Evolutionary conservation across 2,329 filamentous ascomycete genomes (phyloP).

Genomic region (Balansia obtecta): DNA sequence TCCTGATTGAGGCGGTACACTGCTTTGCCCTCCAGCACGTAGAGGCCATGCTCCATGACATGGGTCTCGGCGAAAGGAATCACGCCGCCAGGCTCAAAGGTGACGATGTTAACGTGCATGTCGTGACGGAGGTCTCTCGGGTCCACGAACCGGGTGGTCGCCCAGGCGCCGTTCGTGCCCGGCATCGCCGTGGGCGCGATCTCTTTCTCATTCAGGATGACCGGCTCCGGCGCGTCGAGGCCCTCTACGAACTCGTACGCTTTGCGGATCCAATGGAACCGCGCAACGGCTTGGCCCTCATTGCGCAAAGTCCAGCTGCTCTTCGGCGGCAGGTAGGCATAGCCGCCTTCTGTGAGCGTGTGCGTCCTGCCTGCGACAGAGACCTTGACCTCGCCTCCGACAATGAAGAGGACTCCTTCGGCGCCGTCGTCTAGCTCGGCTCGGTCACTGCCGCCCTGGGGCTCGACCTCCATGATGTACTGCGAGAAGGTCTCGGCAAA

Average conservation of each 20-base stretch:
- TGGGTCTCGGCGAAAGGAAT: slow-evolving; percentile 7
- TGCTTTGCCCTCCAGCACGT: slow-evolving; percentile 6
- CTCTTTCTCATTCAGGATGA: slow-evolving; percentile 2
- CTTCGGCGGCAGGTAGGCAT: slow-evolving; percentile 2
- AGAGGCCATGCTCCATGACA: slow-evolving; percentile 7
- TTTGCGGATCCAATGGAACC: slow-evolving; percentile 7
- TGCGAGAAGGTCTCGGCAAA: slow-evolving; percentile 7
- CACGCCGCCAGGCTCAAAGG: slow-evolving; percentile 4
- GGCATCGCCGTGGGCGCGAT: slow-evolving; percentile 1
- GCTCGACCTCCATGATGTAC: slow-evolving; percentile 7
- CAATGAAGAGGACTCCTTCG: slow-evolving; percentile 5
- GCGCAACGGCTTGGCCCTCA: neutral
- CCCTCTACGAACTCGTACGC: slow-evolving; percentile 2
- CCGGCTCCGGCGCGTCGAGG: neutral
- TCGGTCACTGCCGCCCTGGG: slow-evolving; percentile 1
- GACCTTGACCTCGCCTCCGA: neutral
- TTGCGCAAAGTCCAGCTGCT: slow-evolving; percentile 2
- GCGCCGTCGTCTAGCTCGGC: slow-evolving; percentile 1
- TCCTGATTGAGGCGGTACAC: slow-evolving; percentile 6
- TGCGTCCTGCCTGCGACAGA: neutral
- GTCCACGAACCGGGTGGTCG: slow-evolving; percentile 6
- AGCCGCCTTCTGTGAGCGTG: slow-evolving; percentile 2
- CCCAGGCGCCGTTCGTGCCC: slow-evolving; percentile 3
- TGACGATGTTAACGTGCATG: slow-evolving; percentile 6
- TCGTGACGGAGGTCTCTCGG: slow-evolving; percentile 5